Conservation (phyloP, 2,329 filamentous ascomycete species). For the Exophiala phaeomuriformis region DNA sequence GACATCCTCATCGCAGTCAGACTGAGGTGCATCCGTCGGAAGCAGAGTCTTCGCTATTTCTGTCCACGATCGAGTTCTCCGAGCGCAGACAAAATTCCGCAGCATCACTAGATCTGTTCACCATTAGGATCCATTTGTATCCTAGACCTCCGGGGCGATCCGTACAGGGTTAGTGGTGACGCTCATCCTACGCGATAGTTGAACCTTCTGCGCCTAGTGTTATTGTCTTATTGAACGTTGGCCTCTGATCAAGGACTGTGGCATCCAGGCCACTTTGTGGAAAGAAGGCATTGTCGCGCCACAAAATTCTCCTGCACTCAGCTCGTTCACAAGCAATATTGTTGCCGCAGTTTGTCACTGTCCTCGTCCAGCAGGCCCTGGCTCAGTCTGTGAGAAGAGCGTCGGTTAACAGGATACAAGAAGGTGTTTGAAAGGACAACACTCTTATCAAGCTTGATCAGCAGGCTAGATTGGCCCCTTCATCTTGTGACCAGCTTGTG, state of each 20-base stretch:
- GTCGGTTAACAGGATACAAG: background rate
- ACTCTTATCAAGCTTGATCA: constrained; percentile 33
- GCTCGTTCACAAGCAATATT: background rate
- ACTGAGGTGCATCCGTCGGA: background rate
- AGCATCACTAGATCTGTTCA: too few relatives aligned
- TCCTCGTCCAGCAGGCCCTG: background rate
- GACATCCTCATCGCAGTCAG: background rate
- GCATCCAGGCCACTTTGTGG: background rate
- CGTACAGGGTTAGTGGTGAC: background rate
- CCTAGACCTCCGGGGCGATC: background rate
- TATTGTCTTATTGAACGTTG: background rate
- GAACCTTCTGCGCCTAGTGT: background rate
- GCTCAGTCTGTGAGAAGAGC: background rate
- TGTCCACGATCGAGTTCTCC: background rate
- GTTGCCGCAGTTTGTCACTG: background rate
- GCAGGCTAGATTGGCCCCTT: constrained; percentile 13
- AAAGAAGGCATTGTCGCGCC: background rate
- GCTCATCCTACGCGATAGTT: background rate
- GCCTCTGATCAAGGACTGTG: background rate
- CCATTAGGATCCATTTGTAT: background rate
- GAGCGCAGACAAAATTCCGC: background rate
- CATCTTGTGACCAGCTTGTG: constrained; percentile 18
- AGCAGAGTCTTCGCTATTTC: background rate
- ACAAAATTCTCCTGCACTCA: background rate
- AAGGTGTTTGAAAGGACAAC: background rate